Base-by-base conservation (phyloP, 257 asterid species). In the Cordia subcordata region DNA sequence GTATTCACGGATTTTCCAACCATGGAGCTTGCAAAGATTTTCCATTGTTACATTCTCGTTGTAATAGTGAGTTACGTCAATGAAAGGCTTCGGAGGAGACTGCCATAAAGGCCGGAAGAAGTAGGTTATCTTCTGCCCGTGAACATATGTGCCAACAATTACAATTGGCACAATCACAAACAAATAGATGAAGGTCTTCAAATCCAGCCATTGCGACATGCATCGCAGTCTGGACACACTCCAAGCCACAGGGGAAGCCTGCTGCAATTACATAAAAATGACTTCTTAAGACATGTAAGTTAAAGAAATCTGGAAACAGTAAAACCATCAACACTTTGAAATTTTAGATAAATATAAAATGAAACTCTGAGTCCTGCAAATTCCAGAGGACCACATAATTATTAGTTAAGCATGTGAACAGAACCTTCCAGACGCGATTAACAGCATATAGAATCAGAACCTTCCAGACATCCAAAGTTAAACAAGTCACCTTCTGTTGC, bases 101-200 rank as follows among this genome's bases (percentile, higher is more conserved):
- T 85, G 80, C 94, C 94, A 85, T 16, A 85, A 55, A 0, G 94
- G 94, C 0, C 94, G 79, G 18, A 85, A 73, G 57, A 85, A 82
- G 67, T 80, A 85, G 52, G 86, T 54, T 8, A 85, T 67, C 76
- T 85, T 85, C 63, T 82, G 90, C 32, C 90, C 94, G 12, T 85
- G 94, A 51, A 80, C 39, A 27, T 82, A 82, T 56, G 70, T 70
- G 12, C 80, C 73, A 19, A 72, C 53, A 13, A 82, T 59, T 58
- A 68, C 60, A 0, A 72, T 42, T 10, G 94, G 89, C 19, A 76
- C 46, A 1, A 82, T 55, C 12, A 82, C 66, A 57, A 82, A 39
- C 20, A 80, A 58, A 37, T 80, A 68, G 56, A 82, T 40, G 10
- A 82, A 21, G 39, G 79, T 57, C 65, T 69, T 82, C 35, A 82